Evolutionary conservation across 2,329 filamentous ascomycete genomes (phyloP).

Genomic region (Camptophora hylomeconis): DNA sequence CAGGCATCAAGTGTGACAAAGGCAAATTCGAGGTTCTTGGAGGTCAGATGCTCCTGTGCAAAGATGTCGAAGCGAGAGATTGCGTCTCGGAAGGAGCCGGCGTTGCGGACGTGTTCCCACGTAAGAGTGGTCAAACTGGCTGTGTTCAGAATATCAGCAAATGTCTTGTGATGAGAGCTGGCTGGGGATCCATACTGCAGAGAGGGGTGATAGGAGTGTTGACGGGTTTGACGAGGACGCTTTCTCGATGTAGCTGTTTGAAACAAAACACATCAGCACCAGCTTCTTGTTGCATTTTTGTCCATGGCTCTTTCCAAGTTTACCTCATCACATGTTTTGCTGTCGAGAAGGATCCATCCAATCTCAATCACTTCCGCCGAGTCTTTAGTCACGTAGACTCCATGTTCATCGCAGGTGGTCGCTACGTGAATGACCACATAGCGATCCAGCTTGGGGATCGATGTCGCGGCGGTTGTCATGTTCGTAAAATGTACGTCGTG

Average conservation of each 20-base stretch:
- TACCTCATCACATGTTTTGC: slow-evolving; percentile 87
- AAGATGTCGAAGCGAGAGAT: slow-evolving; percentile 91
- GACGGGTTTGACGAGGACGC: slow-evolving; percentile 91
- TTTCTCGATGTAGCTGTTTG: slow-evolving; percentile 76
- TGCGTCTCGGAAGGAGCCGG: slow-evolving; percentile 92
- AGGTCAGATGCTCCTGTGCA: slow-evolving; percentile 77
- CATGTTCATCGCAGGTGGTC: slow-evolving; percentile 97
- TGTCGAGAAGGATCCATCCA: slow-evolving; percentile 91
- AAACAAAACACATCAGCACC: slow-evolving; percentile 9
- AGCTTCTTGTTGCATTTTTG: slow-evolving; percentile 5
- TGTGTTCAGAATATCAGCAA: slow-evolving; percentile 28
- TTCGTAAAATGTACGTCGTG: slow-evolving; percentile 21
- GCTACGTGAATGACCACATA: slow-evolving; percentile 98
- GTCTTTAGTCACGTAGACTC: slow-evolving; percentile 98
- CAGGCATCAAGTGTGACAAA: slow-evolving; percentile 97
- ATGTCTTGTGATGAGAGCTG: slow-evolving; percentile 8
- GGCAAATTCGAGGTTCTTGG: slow-evolving; percentile 89
- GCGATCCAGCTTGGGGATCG: slow-evolving; percentile 71
- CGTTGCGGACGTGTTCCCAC: slow-evolving; percentile 97
- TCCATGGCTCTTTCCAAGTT: slow-evolving; percentile 21
- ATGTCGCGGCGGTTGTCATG: slow-evolving; percentile 33
- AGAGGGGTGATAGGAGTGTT: slow-evolving; percentile 97
- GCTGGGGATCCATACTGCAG: slow-evolving; percentile 65
- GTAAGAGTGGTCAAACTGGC: slow-evolving; percentile 94
- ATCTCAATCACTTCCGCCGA: slow-evolving; percentile 98